These are phyloP conservation scores for Pistacia integerrima DNA, from an alignment of 345 rosid genomes.

Conservation along the genomic window DNA sequence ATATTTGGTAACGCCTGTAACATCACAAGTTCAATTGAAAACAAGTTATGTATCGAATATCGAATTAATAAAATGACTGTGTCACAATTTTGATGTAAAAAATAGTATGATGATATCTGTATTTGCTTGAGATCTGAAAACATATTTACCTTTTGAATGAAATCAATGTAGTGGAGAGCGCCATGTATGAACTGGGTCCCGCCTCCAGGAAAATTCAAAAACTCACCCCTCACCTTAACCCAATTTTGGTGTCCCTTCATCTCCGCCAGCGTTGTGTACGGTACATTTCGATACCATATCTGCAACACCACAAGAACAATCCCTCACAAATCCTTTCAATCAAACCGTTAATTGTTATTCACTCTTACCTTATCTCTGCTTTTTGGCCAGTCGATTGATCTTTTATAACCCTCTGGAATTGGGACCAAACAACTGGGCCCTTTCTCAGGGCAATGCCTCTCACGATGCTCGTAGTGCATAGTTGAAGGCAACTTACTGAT, in stretches of 20 bases:
- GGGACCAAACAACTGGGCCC: slow-evolving; percentile 76
- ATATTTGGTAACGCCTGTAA: slow-evolving; percentile 67
- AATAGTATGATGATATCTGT: too few species aligned
- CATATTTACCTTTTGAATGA: slow-evolving; percentile 61
- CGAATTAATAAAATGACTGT: too few species aligned
- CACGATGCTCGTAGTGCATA: slow-evolving; percentile 80
- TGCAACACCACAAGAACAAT: slow-evolving; percentile 28
- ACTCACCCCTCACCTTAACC: slow-evolving; percentile 92
- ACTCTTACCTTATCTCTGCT: slow-evolving; percentile 80
- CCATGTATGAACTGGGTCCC: slow-evolving; percentile 98
- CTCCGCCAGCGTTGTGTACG: slow-evolving; percentile 71
- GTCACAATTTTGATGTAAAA: too few species aligned
- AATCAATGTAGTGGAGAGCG: slow-evolving; percentile 84
- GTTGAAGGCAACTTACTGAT: slow-evolving; percentile 50
- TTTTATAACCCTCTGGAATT: slow-evolving; percentile 70
- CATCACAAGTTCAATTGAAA: neutral
- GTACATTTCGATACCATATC: slow-evolving; percentile 98
- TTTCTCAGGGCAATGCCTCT: slow-evolving; percentile 92
- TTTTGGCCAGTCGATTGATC: slow-evolving; percentile 70
- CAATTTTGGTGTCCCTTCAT: slow-evolving; percentile 97
- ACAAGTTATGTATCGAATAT: neutral
- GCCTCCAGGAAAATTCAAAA: slow-evolving; percentile 93
- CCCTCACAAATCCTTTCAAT: neutral
- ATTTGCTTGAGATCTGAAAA: too few species aligned
- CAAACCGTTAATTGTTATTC: neutral